Base-by-base conservation (phyloP, 2,329 filamentous ascomycete species). In the Phoma sp. region DNA sequence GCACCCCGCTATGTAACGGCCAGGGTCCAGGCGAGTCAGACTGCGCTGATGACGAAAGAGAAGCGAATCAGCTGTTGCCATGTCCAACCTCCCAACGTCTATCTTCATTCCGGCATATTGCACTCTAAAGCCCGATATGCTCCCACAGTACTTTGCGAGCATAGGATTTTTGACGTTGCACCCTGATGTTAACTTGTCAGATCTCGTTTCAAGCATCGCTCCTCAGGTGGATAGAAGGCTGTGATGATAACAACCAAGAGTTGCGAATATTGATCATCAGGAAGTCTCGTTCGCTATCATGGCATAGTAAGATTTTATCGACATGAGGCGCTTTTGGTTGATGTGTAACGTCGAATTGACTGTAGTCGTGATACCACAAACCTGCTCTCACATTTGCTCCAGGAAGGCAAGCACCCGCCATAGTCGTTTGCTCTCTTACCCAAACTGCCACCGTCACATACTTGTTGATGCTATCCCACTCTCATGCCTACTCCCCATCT, bases 21-120 rank as follows among this genome's bases (percentile, higher is more conserved):
- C 61, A 63, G 58, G 64, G 61, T 58, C 56, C 50, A 30, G 17
- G 15, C 56, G 62, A 67, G 60, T 66, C 65, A 65, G 47, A 33
- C n/a, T 20, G 43, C 23, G 25, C 17, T 36, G 34, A 56, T 59
- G 45, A 29, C 28, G 40, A 26, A n/a, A 23, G 38, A 21, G n/a
- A 7, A 29, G 25, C 49, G 51, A 58, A n/a, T 59, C 55, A 37
- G 23, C 12, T 38, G 18, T 45, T 7, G 4, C 15, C 7, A 25
- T 25, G 6, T 14, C 12, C 28, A 29, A 11, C 5, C 28, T 5
- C 23, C 23, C 23, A 25, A 25, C 5, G 23, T 25, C 23, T 5
- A 25, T 25, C 23, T 25, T 25, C 23, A 25, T 25, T 9, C 23
- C 23, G 9, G 9, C 23, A 5, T 25, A 5, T 5, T 25, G 9